Evolutionary conservation across 2,329 filamentous ascomycete genomes (phyloP).

Genomic region (Grosmannia clavigera): DNA sequence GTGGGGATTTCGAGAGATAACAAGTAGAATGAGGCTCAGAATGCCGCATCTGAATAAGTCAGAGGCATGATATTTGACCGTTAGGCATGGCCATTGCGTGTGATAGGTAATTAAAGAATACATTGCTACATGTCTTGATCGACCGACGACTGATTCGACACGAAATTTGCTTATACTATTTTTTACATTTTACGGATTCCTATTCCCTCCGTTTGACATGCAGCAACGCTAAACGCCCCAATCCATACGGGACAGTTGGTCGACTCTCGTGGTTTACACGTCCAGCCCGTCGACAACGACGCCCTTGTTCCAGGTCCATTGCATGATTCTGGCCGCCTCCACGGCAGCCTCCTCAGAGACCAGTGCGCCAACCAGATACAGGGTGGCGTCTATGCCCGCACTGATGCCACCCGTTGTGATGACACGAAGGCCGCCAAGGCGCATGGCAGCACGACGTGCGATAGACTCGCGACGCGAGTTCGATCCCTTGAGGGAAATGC

Average conservation of each 20-base stretch:
- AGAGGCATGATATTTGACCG: too few species aligned
- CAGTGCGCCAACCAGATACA: slow-evolving; percentile 76
- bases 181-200: not conserved
- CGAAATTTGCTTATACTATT: not conserved
- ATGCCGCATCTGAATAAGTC: too few species aligned
- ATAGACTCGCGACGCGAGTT: slow-evolving; percentile 69
- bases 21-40: too few species aligned
- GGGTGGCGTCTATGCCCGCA: slow-evolving; percentile 68
- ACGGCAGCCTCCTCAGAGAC: slow-evolving; percentile 65
- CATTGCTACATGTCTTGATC: not conserved
- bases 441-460: slow-evolving; percentile 63
- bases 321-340: slow-evolving; percentile 62
- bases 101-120: too few species aligned
- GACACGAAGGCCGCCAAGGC: slow-evolving; percentile 56
- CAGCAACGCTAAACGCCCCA: not conserved
- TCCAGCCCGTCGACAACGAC: slow-evolving; percentile 75
- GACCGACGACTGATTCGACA: not conserved
- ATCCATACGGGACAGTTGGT: not conserved
- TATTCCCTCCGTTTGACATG: not conserved
- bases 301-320: slow-evolving; percentile 79
- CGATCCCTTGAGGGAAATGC: slow-evolving; percentile 66
- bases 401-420: slow-evolving; percentile 71
- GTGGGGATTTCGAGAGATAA: too few species aligned
- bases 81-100: too few species aligned
- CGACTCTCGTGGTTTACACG: slow-evolving; percentile 39